A percentile compares a stretch with the other conserved stretches of the same genome.
These are phyloP conservation scores for Aspergillus thermomutatus DNA, from an alignment of 2,329 filamentous ascomycete species.

Conservation along the genomic window DNA sequence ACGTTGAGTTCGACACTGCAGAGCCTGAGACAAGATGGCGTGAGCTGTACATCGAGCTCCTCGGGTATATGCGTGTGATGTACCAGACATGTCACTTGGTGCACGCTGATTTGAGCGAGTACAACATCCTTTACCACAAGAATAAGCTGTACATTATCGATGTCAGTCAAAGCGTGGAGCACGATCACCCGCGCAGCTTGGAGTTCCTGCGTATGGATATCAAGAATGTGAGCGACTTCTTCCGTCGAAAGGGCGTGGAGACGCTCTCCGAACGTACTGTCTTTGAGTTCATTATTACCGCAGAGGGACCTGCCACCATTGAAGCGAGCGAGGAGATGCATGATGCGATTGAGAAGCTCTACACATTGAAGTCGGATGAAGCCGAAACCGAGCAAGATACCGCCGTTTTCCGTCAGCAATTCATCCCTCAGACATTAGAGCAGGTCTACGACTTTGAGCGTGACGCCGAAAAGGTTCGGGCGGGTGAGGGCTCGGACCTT, in stretches of 20 bases:
- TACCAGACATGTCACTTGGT: constrained; percentile 91
- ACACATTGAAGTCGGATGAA: constrained; percentile 52
- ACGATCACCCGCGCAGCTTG: constrained; percentile 86
- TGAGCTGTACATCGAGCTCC: constrained; percentile 73
- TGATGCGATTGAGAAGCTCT: constrained; percentile 64
- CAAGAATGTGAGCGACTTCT: constrained; percentile 94
- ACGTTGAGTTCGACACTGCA: constrained; percentile 70
- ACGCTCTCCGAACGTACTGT: constrained; percentile 73
- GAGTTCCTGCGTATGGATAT: constrained; percentile 98
- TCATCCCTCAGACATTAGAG: constrained; percentile 91
- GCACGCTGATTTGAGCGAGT: constrained; percentile 95
- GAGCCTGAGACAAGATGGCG: constrained; percentile 72
- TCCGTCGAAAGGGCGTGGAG: constrained; percentile 79
- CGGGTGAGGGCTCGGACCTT: constrained; percentile 71
- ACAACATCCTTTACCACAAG: constrained; percentile 91
- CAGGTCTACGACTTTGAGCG: constrained; percentile 96
- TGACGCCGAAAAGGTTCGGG: constrained; percentile 73
- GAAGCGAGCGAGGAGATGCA: constrained; percentile 54
- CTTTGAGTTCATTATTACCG: constrained; percentile 75
- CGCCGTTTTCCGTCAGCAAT: constrained; percentile 92
- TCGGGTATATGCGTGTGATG: constrained; percentile 86
- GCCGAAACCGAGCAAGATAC: constrained; percentile 63
- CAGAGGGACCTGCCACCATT: constrained; percentile 47
- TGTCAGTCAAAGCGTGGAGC: constrained; percentile 95
- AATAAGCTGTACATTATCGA: constrained; percentile 88